Percentiles rank a stretch among this genome's conserved stretches.
These are phyloP conservation scores for Aspergillus felis DNA, from an alignment of 2,329 filamentous ascomycete species.

Conservation along the genomic window DNA sequence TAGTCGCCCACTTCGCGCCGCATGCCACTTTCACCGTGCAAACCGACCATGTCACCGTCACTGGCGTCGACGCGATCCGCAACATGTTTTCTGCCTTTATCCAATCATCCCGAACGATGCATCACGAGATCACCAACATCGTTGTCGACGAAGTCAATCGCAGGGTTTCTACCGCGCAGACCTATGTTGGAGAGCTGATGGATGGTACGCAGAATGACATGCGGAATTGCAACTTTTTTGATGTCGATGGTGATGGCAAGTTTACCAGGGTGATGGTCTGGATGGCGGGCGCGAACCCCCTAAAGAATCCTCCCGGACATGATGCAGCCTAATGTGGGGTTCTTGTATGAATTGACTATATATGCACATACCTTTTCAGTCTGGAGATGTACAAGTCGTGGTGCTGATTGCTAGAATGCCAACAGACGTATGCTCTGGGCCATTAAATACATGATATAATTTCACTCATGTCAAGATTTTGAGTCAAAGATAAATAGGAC, in stretches of 20 bases:
- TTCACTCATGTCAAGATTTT: too few species aligned
- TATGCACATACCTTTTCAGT: too few species aligned
- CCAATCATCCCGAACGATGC: background rate
- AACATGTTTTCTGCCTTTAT: background rate
- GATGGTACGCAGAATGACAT: slow-evolving; percentile 2
- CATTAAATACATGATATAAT: too few species aligned
- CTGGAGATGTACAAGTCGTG: too few species aligned
- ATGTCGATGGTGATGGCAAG: background rate
- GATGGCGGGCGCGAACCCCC: slow-evolving; percentile 6
- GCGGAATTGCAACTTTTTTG: slow-evolving; percentile 9
- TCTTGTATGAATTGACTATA: too few species aligned
- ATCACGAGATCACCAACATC: slow-evolving; percentile 1
- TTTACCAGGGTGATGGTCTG: slow-evolving; percentile 2
- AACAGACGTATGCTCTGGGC: too few species aligned
- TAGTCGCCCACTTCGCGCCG: slow-evolving; percentile 1
- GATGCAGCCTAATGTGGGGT: too few species aligned
- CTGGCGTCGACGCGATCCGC: background rate
- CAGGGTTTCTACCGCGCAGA: slow-evolving; percentile 4
- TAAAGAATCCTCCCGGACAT: background rate
- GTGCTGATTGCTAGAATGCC: too few species aligned
- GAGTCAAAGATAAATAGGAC: too few species aligned
- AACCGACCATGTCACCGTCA: slow-evolving; percentile 2
- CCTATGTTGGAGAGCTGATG: background rate
- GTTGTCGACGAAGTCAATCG: slow-evolving; percentile 1
- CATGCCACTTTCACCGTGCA: slow-evolving; percentile 5